Conservation (phyloP, 1,284 basidiomycete genomes). For the Abortiporus biennis region DNA sequence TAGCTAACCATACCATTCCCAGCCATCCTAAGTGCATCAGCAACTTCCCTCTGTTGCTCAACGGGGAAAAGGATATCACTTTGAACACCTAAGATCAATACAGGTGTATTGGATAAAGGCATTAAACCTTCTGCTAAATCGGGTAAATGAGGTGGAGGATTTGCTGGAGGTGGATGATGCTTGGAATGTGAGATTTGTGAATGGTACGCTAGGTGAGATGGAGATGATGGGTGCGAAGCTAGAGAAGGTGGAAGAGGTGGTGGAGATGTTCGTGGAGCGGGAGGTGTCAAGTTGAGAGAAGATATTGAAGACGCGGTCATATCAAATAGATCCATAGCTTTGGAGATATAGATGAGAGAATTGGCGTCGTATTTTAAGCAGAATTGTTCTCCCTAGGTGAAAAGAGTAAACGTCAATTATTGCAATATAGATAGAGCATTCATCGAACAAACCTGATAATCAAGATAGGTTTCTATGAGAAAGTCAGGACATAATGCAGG, state of each 20-base stretch:
- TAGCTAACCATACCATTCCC: slow-evolving; percentile 89
- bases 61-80: slow-evolving; percentile 96
- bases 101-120: slow-evolving; percentile 75
- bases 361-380: slow-evolving; percentile 99
- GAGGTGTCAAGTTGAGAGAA: slow-evolving; percentile 50
- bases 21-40: slow-evolving; percentile 85
- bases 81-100: slow-evolving; percentile 91
- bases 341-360: slow-evolving; percentile 96
- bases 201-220: slow-evolving; percentile 21
- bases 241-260: slow-evolving; percentile 22
- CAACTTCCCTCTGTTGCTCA: slow-evolving; percentile 94
- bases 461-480: slow-evolving; percentile 97
- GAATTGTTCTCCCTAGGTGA: slow-evolving; percentile 79
- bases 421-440: neutral
- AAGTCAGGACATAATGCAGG: slow-evolving; percentile 95
- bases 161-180: slow-evolving; percentile 62
- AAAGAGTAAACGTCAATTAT: neutral
- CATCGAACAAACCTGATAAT: slow-evolving; percentile 73
- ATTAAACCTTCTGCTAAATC: slow-evolving; percentile 80
- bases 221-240: slow-evolving; percentile 21
- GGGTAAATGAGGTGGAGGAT: slow-evolving; percentile 71
- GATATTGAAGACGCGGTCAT: slow-evolving; percentile 80
- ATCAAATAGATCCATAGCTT: slow-evolving; percentile 99
- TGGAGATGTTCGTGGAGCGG: slow-evolving; percentile 20
- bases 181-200: slow-evolving; percentile 51